These are phyloP conservation scores for Apiotrichum gracile DNA, from an alignment of 1,284 basidiomycete species.

Conservation along the genomic window DNA sequence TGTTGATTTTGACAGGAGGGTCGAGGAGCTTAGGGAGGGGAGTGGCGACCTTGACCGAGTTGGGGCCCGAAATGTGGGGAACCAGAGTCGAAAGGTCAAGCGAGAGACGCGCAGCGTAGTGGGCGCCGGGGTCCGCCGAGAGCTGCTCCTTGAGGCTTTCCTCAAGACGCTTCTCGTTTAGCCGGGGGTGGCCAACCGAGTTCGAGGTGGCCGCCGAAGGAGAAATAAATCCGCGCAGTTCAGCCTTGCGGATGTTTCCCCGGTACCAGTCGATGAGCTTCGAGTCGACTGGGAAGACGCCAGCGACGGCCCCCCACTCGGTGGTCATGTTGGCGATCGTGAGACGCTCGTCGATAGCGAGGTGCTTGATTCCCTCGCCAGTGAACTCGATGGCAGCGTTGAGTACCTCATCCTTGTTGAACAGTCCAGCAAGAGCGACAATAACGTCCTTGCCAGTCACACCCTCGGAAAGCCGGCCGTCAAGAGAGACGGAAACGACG, in stretches of 20 bases:
- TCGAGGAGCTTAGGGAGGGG: slow-evolving; percentile 76
- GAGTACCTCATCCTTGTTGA: slow-evolving; percentile 95
- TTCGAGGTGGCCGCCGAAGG: slow-evolving; percentile 39
- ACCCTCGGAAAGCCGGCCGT: slow-evolving; percentile 72
- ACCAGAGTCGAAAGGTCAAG: slow-evolving; percentile 91
- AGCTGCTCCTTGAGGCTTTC: slow-evolving; percentile 57
- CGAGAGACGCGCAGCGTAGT: slow-evolving; percentile 82
- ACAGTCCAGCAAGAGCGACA: slow-evolving; percentile 90
- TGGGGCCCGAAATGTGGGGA: slow-evolving; percentile 93
- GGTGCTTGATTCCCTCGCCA: slow-evolving; percentile 76
- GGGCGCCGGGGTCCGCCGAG: slow-evolving; percentile 68
- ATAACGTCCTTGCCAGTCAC: slow-evolving; percentile 99
- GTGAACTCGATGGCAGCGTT: slow-evolving; percentile 98
- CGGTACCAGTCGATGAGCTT: slow-evolving; percentile 85
- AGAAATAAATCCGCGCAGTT: slow-evolving; percentile 64
- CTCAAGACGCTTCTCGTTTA: slow-evolving; percentile 70
- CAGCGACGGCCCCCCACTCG: slow-evolving; percentile 96
- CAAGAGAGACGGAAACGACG: slow-evolving; percentile 90
- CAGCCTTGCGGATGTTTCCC: slow-evolving; percentile 65
- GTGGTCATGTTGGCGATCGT: slow-evolving; percentile 99
- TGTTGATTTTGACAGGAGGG: slow-evolving; percentile 77
- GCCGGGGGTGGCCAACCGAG: slow-evolving; percentile 65
- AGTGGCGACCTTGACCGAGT: slow-evolving; percentile 93
- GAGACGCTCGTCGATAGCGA: slow-evolving; percentile 85
- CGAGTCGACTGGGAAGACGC: slow-evolving; percentile 89